Base-by-base conservation (phyloP, 2,329 filamentous ascomycete genomes). In the Fusarium sp. region DNA sequence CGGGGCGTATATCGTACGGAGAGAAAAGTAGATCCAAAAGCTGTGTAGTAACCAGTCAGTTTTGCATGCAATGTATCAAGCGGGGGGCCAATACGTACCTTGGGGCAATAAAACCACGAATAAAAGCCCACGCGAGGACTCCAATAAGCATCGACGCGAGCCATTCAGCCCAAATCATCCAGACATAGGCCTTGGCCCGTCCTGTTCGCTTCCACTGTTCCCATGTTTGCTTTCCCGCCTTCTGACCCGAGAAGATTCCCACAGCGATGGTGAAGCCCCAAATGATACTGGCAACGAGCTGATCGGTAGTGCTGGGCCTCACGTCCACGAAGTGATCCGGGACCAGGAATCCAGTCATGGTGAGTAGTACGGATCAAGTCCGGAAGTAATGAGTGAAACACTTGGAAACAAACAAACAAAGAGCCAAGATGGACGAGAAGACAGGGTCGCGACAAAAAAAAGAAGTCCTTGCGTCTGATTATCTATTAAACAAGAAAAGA, bases 121-220 rank as follows among this genome's bases (percentile, higher is more conserved):
- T 49, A 16, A 62, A 74, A 12, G 48, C 38, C 71, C 71, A 74
- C 3, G 67, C 61, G 23, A 74, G n/a, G 2, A 74, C 23, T 38
- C 71, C 63, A 18, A 74, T 74, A 12, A 68, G 2, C 62, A 73
- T 66, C 0, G 67, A 73, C 6, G 62, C 57, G 10, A 53, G 2
- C 69, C 69, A 74, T 28, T 74, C 71, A 28, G 71, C 55, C 71
- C 71, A 74, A 3, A 74, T 59, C 71, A 74, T 64, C 31, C 54
- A 49, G 16, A 67, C 49, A 12, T 74, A 74, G 5, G 67, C 49
- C 35, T 59, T 69, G 21, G 53, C 44, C 18, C 66, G 66, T 38
- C 47, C 39, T 23, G 66, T 66, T 33, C 66, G 50, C 23, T 67
- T 57, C 33, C 68, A 73, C 47, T 66, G 54, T 20, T 52, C 43